phyloP scores from a whole-genome alignment of 225 moss, liverwort and hornwort genomes.

The Physcomitrium patens region DNA sequence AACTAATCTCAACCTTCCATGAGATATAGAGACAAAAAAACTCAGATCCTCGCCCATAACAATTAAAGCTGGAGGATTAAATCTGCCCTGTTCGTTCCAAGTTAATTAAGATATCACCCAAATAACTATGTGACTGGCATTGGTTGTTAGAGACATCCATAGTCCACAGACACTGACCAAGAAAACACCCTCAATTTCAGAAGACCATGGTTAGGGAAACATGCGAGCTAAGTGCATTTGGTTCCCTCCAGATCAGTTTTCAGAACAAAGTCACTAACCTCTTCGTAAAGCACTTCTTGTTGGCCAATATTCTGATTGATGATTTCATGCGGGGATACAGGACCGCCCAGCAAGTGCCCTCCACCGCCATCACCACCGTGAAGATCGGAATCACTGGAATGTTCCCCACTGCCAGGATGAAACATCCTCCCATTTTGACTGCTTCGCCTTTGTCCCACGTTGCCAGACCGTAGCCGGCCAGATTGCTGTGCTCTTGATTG shows the following conservation, averaged over 20 bases:
- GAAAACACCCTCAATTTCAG: background rate
- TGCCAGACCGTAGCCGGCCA: conserved; percentile 57
- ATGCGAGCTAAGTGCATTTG: conserved; percentile 1
- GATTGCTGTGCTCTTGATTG: conserved; percentile 55
- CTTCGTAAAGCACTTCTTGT: conserved; percentile 70
- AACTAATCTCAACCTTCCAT: background rate
- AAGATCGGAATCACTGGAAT: conserved; percentile 82
- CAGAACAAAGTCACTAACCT: conserved; percentile 54
- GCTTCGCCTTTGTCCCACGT: conserved; percentile 61
- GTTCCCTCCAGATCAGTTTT: background rate
- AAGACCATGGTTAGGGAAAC: background rate
- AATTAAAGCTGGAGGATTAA: background rate
- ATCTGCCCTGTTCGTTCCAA: background rate
- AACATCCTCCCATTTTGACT: conserved; percentile 72
- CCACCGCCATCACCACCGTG: conserved; percentile 65
- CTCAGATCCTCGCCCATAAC: background rate
- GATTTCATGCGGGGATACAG: conserved; percentile 70
- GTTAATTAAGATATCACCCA: background rate
- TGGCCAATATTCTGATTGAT: conserved; percentile 67
- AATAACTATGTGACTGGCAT: background rate
- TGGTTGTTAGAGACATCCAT: background rate
- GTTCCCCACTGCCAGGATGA: conserved; percentile 68
- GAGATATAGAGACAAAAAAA: background rate
- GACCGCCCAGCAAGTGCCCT: conserved; percentile 60
- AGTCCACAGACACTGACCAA: background rate